Conservation (phyloP, 495 filamentous ascomycete genomes). For the Aspergillus cavernicola region DNA sequence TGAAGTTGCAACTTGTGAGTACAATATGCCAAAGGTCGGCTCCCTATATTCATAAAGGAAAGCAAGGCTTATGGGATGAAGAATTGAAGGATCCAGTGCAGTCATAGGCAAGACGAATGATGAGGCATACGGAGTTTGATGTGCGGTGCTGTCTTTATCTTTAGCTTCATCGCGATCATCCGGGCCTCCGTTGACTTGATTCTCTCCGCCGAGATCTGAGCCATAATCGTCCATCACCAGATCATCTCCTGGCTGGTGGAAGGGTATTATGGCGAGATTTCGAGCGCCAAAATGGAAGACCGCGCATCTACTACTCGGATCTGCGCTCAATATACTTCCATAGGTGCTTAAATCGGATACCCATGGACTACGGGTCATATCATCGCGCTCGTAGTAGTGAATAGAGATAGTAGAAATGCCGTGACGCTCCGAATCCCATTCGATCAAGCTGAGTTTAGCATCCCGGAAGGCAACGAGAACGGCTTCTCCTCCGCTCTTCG, state of each 20-base stretch:
- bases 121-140: conserved; percentile 77
- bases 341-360: conserved; percentile 62
- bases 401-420: conserved; percentile 83
- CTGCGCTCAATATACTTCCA: conserved; percentile 76
- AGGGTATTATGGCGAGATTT: conserved; percentile 90
- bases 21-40: conserved; percentile 93
- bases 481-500: conserved; percentile 78
- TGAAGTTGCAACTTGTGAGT: conserved; percentile 67
- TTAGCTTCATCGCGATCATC: conserved; percentile 19
- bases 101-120: conserved; percentile 88
- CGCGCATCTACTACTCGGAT: conserved; percentile 89
- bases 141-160: conserved; percentile 49
- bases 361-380: conserved; percentile 73
- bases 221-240: conserved; percentile 89
- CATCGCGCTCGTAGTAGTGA: conserved; percentile 96
- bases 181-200: conserved; percentile 16
- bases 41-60: conserved; percentile 97
- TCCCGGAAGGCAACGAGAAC: conserved; percentile 81
- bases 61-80: conserved; percentile 83
- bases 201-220: conserved; percentile 63
- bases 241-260: conserved; percentile 79
- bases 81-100: conserved; percentile 78
- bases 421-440: conserved; percentile 84
- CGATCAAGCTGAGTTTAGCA: conserved; percentile 86
- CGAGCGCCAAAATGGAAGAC: conserved; percentile 85